Percentiles rank a stretch among this genome's conserved stretches.
These are phyloP conservation scores for Ustilago xerochloae DNA, from an alignment of 1,284 basidiomycete genomes.

Conservation along the genomic window DNA sequence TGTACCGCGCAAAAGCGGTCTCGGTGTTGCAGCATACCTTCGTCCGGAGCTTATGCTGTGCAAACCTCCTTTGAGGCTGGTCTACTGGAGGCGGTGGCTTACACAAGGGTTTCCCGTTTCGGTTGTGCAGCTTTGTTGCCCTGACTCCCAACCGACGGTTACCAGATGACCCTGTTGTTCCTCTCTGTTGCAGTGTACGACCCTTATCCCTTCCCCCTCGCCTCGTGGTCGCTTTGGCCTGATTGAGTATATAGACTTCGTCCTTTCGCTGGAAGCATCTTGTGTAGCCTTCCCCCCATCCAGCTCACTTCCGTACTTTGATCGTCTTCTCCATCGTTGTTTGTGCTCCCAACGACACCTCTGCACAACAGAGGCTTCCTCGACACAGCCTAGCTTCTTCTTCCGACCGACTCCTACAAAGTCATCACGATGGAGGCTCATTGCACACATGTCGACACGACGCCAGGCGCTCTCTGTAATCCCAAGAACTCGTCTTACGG, in stretches of 20 bases:
- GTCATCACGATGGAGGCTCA: not conserved
- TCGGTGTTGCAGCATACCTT: not conserved
- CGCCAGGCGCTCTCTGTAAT: constrained; percentile 27
- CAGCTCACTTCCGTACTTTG: not conserved
- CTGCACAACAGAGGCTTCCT: not conserved
- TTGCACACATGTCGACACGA: constrained; percentile 16
- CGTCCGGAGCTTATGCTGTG: not conserved
- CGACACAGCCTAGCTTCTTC: not conserved
- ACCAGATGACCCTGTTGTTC: too few species aligned
- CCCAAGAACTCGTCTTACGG: constrained; percentile 34
- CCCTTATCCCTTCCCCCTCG: too few species aligned
- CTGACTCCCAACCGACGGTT: too few species aligned
- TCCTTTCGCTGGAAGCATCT: not conserved
- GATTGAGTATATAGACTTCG: not conserved
- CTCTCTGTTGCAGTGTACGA: too few species aligned
- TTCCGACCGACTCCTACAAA: not conserved
- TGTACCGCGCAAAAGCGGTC: too few species aligned
- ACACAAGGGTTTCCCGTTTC: too few species aligned
- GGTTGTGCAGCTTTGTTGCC: too few species aligned
- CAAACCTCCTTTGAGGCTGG: too few species aligned
- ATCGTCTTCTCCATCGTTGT: not conserved
- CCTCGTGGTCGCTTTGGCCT: not conserved
- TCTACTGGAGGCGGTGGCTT: not conserved
- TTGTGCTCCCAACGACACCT: not conserved
- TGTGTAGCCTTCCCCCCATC: not conserved